Evolutionary conservation across 108 stramenopile species (phyloP).

Genomic region (Epithemia pelagica): DNA sequence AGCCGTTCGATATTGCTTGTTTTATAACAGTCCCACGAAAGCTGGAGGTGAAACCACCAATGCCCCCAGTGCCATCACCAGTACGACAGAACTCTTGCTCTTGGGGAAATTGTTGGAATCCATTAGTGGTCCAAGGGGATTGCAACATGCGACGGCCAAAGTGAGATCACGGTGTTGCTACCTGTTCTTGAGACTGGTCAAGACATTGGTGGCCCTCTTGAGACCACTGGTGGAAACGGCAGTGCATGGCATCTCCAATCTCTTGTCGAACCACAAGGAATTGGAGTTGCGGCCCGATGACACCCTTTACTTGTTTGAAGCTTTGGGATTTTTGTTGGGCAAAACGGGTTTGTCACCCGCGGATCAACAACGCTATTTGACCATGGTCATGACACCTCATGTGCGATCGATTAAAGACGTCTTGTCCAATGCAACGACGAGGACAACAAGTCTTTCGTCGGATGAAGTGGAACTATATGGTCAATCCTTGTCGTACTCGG

Average conservation of each 20-base stretch:
- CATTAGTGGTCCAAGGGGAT: constrained; percentile 45
- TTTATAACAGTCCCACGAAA: constrained; percentile 14
- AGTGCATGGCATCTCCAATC: constrained; percentile 53
- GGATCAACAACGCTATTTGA: constrained; percentile 46
- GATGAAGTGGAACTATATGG: constrained; percentile 39
- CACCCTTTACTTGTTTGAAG: constrained; percentile 63
- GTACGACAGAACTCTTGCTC: constrained; percentile 2
- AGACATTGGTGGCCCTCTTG: constrained; percentile 36
- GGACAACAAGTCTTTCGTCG: constrained; percentile 6
- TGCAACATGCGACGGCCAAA: constrained; percentile 46
- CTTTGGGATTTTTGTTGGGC: constrained; percentile 64
- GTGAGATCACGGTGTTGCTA: constrained; percentile 62
- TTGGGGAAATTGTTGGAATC: constrained; percentile 43
- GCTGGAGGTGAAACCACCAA: not conserved
- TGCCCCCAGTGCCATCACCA: no score
- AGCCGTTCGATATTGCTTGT: constrained; percentile 50
- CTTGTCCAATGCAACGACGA: constrained; percentile 13
- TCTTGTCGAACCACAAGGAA: constrained; percentile 40
- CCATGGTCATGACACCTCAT: constrained; percentile 62
- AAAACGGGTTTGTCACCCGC: constrained; percentile 47
- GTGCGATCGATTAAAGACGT: constrained; percentile 47
- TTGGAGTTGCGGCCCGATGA: constrained; percentile 50
- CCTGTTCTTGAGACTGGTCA: constrained; percentile 47
- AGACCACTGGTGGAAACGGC: constrained; percentile 61
- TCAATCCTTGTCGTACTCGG: constrained; percentile 40